Percentiles rank a stretch among this genome's conserved stretches.
Conservation (phyloP, 805 yeast genomes). For the Saccharomycopsis sp. region DNA sequence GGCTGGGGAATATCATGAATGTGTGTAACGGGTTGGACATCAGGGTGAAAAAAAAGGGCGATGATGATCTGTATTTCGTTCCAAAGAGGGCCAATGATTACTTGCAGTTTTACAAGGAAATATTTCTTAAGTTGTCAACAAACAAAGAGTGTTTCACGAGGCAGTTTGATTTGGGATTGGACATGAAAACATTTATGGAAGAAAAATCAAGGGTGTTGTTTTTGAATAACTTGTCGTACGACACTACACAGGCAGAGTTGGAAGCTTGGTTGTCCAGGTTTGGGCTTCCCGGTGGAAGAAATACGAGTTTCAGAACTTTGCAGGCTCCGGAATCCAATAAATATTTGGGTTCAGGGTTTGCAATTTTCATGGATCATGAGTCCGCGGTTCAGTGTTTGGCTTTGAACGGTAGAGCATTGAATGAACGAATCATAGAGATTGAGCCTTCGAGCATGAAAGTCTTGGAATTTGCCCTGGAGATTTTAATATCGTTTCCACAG, state of each 20-base stretch:
- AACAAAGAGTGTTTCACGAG: background rate
- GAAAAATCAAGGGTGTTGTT: conserved; percentile 76
- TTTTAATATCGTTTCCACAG: conserved; percentile 77
- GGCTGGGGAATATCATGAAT: conserved; percentile 23
- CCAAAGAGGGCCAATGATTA: conserved; percentile 11
- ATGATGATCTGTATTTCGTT: background rate
- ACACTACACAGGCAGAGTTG: conserved; percentile 82
- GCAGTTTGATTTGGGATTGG: conserved; percentile 58
- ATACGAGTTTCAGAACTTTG: conserved; percentile 84
- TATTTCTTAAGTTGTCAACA: conserved; percentile 1
- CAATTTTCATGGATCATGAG: conserved; percentile 74
- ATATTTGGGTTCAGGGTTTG: conserved; percentile 66
- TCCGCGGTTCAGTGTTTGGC: conserved; percentile 73
- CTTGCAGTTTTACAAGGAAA: background rate
- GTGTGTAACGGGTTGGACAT: conserved; percentile 27
- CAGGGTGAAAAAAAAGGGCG: conserved; percentile 15
- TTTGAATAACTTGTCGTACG: conserved; percentile 71
- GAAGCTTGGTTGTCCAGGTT: conserved; percentile 87
- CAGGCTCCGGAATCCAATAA: conserved; percentile 49
- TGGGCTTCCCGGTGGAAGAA: conserved; percentile 79
- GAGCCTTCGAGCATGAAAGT: conserved; percentile 78
- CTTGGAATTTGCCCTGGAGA: conserved; percentile 72
- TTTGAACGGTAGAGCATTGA: conserved; percentile 67
- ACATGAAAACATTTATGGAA: conserved; percentile 57
- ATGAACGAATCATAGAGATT: conserved; percentile 65